phyloP scores from a whole-genome alignment of 1,139 yeast genomes.

The Taiozyma sp. region DNA sequence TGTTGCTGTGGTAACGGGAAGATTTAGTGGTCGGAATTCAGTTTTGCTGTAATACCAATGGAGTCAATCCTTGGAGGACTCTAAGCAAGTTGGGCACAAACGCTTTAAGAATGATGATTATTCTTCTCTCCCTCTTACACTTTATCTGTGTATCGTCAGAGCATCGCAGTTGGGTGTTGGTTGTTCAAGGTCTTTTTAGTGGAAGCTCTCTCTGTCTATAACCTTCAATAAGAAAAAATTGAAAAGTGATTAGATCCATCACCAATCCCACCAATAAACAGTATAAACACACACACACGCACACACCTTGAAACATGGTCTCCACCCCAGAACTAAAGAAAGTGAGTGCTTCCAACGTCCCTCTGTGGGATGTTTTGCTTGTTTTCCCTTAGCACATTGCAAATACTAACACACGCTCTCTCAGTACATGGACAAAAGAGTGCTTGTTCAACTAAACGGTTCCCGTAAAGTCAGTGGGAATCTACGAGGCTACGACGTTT shows the following conservation, averaged over 20 bases:
- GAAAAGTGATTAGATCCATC: background rate
- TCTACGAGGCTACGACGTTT: constrained; percentile 72
- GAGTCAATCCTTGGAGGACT: too few species aligned
- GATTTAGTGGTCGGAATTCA: background rate
- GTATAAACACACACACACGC: too few species aligned
- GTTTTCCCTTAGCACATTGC: too few species aligned
- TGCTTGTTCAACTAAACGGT: constrained; percentile 68
- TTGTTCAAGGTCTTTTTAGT: too few species aligned
- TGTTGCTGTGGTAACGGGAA: background rate
- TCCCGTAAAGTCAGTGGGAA: constrained; percentile 67
- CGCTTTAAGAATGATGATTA: too few species aligned
- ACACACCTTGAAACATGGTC: constrained; percentile 34
- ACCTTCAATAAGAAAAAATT: background rate
- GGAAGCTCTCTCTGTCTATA: too few species aligned
- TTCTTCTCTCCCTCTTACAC: too few species aligned
- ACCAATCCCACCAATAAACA: too few species aligned
- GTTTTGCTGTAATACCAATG: background rate
- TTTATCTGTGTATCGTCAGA: too few species aligned
- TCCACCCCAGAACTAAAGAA: constrained; percentile 62
- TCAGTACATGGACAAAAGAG: constrained; percentile 71
- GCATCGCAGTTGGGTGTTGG: too few species aligned
- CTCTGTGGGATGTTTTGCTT: too few species aligned
- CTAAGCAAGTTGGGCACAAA: too few species aligned
- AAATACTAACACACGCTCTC: constrained; percentile 5
- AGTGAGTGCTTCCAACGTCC: constrained; percentile 23